These are phyloP conservation scores for Curvularia spicifera DNA, from an alignment of 2,329 filamentous ascomycete genomes.

Conservation along the genomic window DNA sequence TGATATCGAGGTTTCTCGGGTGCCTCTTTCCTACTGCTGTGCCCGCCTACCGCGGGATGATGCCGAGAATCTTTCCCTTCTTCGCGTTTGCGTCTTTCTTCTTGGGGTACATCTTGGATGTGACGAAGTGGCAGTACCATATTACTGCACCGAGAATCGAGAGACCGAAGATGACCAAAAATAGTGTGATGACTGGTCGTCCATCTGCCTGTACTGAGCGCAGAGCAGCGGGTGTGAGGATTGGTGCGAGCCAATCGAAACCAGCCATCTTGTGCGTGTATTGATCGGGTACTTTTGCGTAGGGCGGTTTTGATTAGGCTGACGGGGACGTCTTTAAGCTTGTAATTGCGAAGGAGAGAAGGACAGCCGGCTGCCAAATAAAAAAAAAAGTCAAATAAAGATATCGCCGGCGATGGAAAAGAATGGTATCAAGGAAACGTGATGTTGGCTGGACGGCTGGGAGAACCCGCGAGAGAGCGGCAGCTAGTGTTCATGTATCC, in stretches of 20 bases:
- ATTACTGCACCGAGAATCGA: conserved; percentile 30
- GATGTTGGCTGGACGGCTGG: conserved; percentile 19
- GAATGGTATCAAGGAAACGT: conserved; percentile 15
- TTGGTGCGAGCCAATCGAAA: conserved; percentile 41
- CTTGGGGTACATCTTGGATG: conserved; percentile 37
- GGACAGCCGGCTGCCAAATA: conserved; percentile 34
- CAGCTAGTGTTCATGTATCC: conserved; percentile 24
- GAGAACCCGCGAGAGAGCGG: conserved; percentile 19
- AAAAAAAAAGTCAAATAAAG: conserved; percentile 9
- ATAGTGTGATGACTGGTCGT: conserved; percentile 82
- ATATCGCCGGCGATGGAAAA: conserved; percentile 19
- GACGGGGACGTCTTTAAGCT: background rate
- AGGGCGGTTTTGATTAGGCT: background rate
- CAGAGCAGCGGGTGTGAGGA: conserved; percentile 41
- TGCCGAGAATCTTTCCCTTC: conserved; percentile 33
- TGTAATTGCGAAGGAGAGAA: conserved; percentile 3
- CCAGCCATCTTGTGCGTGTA: conserved; percentile 26
- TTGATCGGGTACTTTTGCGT: conserved; percentile 1
- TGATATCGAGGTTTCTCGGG: background rate
- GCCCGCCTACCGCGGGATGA: conserved; percentile 27
- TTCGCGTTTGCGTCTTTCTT: conserved; percentile 36
- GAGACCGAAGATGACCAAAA: conserved; percentile 80
- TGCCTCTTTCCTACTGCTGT: background rate
- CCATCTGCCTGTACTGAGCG: conserved; percentile 59
- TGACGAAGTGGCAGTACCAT: conserved; percentile 42